These are phyloP conservation scores for Xylaria cubensis DNA, from an alignment of 495 filamentous ascomycete species.

Conservation along the genomic window DNA sequence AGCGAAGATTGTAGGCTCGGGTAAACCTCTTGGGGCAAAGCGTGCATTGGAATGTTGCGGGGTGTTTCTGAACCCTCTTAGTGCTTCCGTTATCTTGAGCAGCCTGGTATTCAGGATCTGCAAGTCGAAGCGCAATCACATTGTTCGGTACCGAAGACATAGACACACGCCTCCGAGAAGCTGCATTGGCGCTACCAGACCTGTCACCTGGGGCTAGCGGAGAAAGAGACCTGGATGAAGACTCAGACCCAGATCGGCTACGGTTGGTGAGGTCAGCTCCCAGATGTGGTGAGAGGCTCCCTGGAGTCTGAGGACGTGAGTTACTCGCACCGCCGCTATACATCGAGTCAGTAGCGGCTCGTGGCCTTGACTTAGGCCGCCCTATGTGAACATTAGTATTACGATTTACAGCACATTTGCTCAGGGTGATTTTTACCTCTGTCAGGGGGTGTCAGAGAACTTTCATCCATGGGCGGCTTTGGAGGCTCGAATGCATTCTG, in stretches of 20 bases:
- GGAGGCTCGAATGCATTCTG: slow-evolving; percentile 73
- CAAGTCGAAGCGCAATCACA: slow-evolving; percentile 90
- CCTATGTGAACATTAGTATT: slow-evolving; percentile 42
- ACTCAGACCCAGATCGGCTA: slow-evolving; percentile 46
- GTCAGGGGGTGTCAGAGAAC: slow-evolving; percentile 84
- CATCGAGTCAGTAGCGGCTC: slow-evolving; percentile 78
- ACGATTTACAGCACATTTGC: background rate
- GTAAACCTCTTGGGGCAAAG: slow-evolving; percentile 90
- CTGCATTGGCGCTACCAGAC: slow-evolving; percentile 64
- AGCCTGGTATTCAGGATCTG: slow-evolving; percentile 84
- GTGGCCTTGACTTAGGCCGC: slow-evolving; percentile 62
- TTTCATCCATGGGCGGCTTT: slow-evolving; percentile 69
- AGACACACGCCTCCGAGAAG: slow-evolving; percentile 77
- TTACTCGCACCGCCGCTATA: slow-evolving; percentile 51
- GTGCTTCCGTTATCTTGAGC: slow-evolving; percentile 59
- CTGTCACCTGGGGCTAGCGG: slow-evolving; percentile 73
- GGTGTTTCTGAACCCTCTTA: slow-evolving; percentile 92
- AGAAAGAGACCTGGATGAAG: slow-evolving; percentile 69
- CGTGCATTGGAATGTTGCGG: slow-evolving; percentile 86
- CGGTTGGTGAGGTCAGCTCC: slow-evolving; percentile 54
- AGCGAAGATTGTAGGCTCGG: slow-evolving; percentile 86
- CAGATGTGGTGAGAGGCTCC: slow-evolving; percentile 53
- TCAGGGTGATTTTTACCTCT: slow-evolving; percentile 65
- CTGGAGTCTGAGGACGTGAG: slow-evolving; percentile 47
- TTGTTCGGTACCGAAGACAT: slow-evolving; percentile 87